These are phyloP conservation scores for Priceomyces castillae DNA, from an alignment of 805 yeast genomes.

Conservation along the genomic window DNA sequence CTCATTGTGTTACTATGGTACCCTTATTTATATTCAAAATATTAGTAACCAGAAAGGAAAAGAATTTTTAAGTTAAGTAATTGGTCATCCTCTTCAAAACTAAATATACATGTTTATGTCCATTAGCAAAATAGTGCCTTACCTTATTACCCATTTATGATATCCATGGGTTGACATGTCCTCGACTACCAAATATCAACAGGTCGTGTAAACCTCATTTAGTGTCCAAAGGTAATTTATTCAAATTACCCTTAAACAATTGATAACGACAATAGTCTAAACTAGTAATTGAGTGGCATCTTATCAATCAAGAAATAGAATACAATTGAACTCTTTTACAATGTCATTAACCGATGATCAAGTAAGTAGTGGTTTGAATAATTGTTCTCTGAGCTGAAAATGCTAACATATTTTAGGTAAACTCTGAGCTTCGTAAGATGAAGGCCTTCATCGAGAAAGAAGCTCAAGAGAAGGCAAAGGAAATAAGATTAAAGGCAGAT, in stretches of 20 bases:
- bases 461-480: slow-evolving; percentile 98
- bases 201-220: background rate
- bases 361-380: slow-evolving; percentile 18
- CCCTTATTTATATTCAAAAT: no score
- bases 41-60: no score
- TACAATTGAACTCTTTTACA: slow-evolving; percentile 1
- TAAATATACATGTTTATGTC: no score
- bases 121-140: no score
- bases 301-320: background rate
- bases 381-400: background rate
- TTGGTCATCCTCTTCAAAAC: no score
- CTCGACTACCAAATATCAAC: no score
- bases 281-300: background rate
- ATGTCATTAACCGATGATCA: slow-evolving; percentile 34
- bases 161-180: no score
- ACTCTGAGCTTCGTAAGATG: slow-evolving; percentile 95
- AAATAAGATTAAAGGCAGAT: slow-evolving; percentile 91
- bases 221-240: background rate
- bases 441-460: slow-evolving; percentile 98
- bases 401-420: slow-evolving; percentile 53
- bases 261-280: background rate
- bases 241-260: background rate
- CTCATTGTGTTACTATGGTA: no score
- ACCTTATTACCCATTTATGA: no score
- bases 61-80: no score